phyloP scores from a whole-genome alignment of 805 yeast genomes.

The Metschnikowia cubensis region DNA sequence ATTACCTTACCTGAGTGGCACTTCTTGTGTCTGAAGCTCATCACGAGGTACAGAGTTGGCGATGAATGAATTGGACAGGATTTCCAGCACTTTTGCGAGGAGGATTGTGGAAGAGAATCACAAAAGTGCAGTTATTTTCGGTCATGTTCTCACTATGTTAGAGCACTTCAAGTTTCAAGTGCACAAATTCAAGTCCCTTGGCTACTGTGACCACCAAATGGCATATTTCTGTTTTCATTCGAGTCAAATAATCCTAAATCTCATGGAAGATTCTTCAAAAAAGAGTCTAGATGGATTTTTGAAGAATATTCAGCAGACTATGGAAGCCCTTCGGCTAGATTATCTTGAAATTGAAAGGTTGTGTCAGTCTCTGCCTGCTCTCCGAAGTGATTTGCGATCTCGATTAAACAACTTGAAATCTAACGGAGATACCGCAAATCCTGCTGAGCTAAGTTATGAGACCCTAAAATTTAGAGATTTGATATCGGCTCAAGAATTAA shows the following conservation, averaged over 20 bases:
- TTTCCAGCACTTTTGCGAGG: not conserved
- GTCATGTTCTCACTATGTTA: conserved; percentile 20
- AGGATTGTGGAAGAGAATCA: not conserved
- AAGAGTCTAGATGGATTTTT: not conserved
- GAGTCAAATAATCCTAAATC: not conserved
- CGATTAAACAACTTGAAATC: conserved; percentile 4
- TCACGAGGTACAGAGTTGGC: not conserved
- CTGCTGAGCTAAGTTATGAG: not conserved
- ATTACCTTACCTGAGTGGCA: not conserved
- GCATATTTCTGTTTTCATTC: conserved; percentile 26
- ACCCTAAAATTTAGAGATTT: conserved; percentile 5
- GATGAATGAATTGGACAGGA: not conserved
- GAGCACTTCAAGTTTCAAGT: conserved; percentile 34
- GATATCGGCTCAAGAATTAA: conserved; percentile 11
- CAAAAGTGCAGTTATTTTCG: not conserved
- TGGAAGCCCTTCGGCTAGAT: conserved; percentile 2
- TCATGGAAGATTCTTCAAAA: not conserved
- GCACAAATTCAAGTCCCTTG: conserved; percentile 24
- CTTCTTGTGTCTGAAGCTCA: not conserved
- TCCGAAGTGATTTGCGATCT: conserved; percentile 1
- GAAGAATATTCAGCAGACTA: conserved; percentile 1
- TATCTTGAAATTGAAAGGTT: not conserved
- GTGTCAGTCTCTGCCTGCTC: not conserved
- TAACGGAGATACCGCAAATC: not conserved
- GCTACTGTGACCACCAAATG: conserved; percentile 37